phyloP scores from a whole-genome alignment of 228 moss, liverwort and hornwort genomes.

The Sphagnum magellanicum region DNA sequence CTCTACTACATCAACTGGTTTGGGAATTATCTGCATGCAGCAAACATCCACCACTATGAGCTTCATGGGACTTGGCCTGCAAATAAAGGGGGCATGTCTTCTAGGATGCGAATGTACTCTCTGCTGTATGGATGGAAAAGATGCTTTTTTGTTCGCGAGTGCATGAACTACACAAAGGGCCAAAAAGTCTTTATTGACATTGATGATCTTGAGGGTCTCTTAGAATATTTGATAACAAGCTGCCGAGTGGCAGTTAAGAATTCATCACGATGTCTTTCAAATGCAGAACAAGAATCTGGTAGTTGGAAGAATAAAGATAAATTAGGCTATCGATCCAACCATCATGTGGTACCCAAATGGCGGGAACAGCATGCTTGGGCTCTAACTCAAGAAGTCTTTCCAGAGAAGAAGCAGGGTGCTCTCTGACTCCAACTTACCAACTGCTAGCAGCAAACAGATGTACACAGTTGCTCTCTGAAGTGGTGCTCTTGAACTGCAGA shows the following conservation, averaged over 20 bases:
- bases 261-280: slow-evolving; percentile 40
- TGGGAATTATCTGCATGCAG: slow-evolving; percentile 81
- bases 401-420: slow-evolving; percentile 12
- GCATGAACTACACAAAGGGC: slow-evolving; percentile 89
- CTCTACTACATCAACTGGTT: slow-evolving; percentile 95
- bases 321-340: slow-evolving; percentile 22
- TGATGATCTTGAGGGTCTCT: slow-evolving; percentile 51
- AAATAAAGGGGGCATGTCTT: slow-evolving; percentile 75
- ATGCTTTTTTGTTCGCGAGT: slow-evolving; percentile 69
- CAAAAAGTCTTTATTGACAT: slow-evolving; percentile 64
- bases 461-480: neutral
- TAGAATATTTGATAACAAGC: slow-evolving; percentile 57
- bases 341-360: slow-evolving; percentile 33
- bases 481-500: neutral
- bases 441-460: too few species aligned
- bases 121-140: slow-evolving; percentile 73
- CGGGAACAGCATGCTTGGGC: slow-evolving; percentile 43
- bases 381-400: slow-evolving; percentile 6
- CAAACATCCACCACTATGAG: slow-evolving; percentile 69
- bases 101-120: slow-evolving; percentile 72
- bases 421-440: too few species aligned
- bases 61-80: slow-evolving; percentile 87
- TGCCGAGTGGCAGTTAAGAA: slow-evolving; percentile 62
- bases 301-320: slow-evolving; percentile 38
- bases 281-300: slow-evolving; percentile 25